Conservation (phyloP, 495 filamentous ascomycete genomes). For the Umbilicaria muhlenbergii region DNA sequence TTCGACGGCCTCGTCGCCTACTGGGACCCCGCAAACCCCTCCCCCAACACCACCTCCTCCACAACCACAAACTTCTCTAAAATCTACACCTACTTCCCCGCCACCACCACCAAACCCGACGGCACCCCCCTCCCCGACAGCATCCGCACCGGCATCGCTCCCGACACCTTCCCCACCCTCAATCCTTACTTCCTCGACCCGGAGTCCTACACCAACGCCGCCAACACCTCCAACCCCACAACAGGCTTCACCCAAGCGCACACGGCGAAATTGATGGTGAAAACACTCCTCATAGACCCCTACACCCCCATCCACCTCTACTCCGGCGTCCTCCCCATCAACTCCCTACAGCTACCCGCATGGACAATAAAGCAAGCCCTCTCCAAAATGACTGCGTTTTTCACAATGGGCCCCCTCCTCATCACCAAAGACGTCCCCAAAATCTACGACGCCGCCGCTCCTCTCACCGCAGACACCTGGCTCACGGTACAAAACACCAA, state of each 20-base stretch:
- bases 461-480: too few relatives aligned
- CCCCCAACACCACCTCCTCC: too few relatives aligned
- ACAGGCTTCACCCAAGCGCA: slow-evolving; percentile 1
- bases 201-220: not conserved
- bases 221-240: not conserved
- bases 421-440: slow-evolving; percentile 16
- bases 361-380: slow-evolving; percentile 31
- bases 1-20: slow-evolving; percentile 31
- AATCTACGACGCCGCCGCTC: slow-evolving; percentile 10
- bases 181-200: slow-evolving; percentile 12
- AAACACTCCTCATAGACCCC: slow-evolving; percentile 28
- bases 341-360: slow-evolving; percentile 18
- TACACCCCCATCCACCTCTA: slow-evolving; percentile 27
- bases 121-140: not conserved
- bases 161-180: slow-evolving; percentile 13
- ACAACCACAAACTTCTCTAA: slow-evolving; percentile 6
- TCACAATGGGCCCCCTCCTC: slow-evolving; percentile 26
- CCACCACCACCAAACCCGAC: not conserved
- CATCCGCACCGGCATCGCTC: slow-evolving; percentile 3
- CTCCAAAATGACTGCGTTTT: slow-evolving; percentile 29
- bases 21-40: too few relatives aligned
- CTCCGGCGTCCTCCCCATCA: slow-evolving; percentile 24
- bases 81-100: slow-evolving; percentile 19
- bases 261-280: slow-evolving; percentile 12
- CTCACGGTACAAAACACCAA: too few relatives aligned